phyloP scores from a whole-genome alignment of 139 green algal genomes.

The Picochlorum sp. region DNA sequence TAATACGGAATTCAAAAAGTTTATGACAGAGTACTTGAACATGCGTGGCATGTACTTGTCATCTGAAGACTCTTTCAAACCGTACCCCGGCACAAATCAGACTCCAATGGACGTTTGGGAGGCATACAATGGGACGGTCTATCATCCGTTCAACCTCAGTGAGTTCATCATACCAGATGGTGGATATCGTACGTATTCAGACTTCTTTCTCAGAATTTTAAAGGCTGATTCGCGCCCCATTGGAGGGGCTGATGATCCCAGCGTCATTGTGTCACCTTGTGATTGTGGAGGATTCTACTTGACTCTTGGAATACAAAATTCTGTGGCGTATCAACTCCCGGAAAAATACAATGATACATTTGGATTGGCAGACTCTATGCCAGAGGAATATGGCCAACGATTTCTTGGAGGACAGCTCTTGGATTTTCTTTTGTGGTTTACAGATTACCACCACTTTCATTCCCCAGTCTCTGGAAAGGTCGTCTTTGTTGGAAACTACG shows the following conservation, averaged over 20 bases:
- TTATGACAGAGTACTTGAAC: conserved; percentile 2
- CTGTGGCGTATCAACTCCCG: neutral
- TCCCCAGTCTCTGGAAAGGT: conserved; percentile 4
- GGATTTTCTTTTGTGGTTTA: conserved; percentile 3
- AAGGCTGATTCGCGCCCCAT: neutral
- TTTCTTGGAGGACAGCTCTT: neutral
- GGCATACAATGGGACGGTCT: neutral
- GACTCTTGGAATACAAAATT: conserved; percentile 7
- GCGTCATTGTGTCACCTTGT: conserved; percentile 2
- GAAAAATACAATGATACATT: neutral
- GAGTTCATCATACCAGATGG: neutral
- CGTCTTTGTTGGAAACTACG: neutral
- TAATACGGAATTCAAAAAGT: neutral
- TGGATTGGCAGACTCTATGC: conserved; percentile 2
- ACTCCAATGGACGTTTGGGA: neutral
- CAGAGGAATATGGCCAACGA: neutral
- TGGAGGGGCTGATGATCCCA: conserved; percentile 3
- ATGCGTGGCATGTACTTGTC: conserved; percentile 3
- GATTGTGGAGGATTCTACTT: conserved; percentile 6
- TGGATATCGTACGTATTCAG: conserved; percentile 2
- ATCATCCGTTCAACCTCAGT: neutral
- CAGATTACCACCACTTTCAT: conserved; percentile 3
- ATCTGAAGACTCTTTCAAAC: conserved; percentile 4
- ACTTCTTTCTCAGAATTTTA: neutral
- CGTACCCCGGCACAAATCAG: conserved; percentile 1